Base-by-base conservation (phyloP, 371 early-diverging fungal species). In the Actinomortierella wolfii region DNA sequence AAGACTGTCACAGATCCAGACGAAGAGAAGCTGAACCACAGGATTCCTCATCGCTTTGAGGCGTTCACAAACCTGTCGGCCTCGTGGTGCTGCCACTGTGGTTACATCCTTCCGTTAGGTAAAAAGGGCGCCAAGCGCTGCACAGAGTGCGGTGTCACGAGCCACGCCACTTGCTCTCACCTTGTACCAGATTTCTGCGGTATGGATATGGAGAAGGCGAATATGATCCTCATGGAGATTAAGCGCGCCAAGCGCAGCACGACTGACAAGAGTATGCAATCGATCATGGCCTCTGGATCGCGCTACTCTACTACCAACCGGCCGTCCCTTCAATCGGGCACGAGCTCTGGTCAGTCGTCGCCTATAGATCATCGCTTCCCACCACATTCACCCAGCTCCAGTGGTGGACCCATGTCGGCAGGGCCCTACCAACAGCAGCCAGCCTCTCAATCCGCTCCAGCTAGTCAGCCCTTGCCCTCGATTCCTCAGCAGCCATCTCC, bases 31-130 rank as follows among this genome's bases (percentile, higher is more conserved):
- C 78, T 92, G 17, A 87, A 88, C 24, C 97, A 98, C 78, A 88
- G 91, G 45, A 97, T 98, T 66, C 95, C 95, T 24, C 99, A 99
- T 82, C 87, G 93, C 24, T 96, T 94, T 68, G 90, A 92, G 63
- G 83, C 80, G 20, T 76, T 88, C 15, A 89, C 90, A 45, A 90
- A 86, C 51, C 81, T 92, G 56, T 88, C 87, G 21, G 90, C 94
- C 24, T 86, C 88, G 68, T 99, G 97, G 95, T 99, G 99, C 79
- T 89, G 90, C 68, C 99, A 99, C 78, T 99, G 99, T 83, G 99
- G 99, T 29, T 88, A 89, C 50, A 90, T 95, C 85, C 86, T 99
- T 21, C 86, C 96, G 3, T 76, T 97, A 6, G 93, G 95, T 15
- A 85, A 87, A 17, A 83, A 84, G 47, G 84, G 86, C 0, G 77